Base-by-base conservation (phyloP, 1,284 basidiomycete genomes). In the Leccinum holopus region DNA sequence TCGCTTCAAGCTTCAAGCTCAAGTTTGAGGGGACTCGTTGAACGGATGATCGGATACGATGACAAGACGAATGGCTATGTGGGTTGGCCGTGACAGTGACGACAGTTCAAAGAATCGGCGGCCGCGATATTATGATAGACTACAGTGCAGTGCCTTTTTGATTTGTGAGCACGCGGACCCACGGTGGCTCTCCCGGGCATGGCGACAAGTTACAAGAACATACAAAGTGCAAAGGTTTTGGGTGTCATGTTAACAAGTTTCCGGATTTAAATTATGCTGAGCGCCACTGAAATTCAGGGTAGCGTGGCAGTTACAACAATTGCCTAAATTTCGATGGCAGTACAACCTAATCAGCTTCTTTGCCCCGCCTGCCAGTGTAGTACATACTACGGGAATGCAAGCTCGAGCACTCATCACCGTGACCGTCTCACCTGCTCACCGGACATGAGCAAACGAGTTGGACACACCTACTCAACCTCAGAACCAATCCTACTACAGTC, bases 381-480 rank as follows among this genome's bases (percentile, higher is more conserved):
- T 76, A 75, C 74, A 73, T 75, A 74, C 71, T 70, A 21, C 71
- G 70, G 67, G 68, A 65, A 62, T 70, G 73, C 61, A 73, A 76
- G 7, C 60, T 70, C 54, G 32, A 61, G 55, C 69, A 55, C 64
- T 57, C 59, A 75, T 66, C 64, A 61, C 58, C 55, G 49, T 35
- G 68, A 57, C 65, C 54, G 59, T 49, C 58, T 58, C 55, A 32
- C 30, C 39, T 65, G 60, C 63, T 59, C 68, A 66, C 49, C 53
- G 61, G 59, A 52, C 68, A 73, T 76, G 72, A 59, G 61, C 64
- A 71, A 67, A 66, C 71, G 72, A 53, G 65, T 30, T 1, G 70
- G 73, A 52, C 75, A 77, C 56, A n/a, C 61, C 53, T 35, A 28
- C 57, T 76, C 72, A 11, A 33, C 67, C 61, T 74, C 72, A 35